Conservation (phyloP, 2,329 filamentous ascomycete genomes). For the Emmonsiellopsis sp. region DNA sequence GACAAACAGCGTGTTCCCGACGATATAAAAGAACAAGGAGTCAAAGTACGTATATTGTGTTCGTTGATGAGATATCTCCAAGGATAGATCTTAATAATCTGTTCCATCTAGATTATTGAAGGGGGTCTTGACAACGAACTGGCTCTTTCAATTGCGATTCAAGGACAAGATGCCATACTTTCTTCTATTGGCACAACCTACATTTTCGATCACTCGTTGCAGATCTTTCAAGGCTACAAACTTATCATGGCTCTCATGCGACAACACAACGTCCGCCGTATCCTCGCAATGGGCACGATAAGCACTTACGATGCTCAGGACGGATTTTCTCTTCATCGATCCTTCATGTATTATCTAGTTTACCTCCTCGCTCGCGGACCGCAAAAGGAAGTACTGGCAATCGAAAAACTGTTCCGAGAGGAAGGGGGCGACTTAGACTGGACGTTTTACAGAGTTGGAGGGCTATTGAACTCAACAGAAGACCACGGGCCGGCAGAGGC, state of each 20-base stretch:
- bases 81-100: too few relatives aligned
- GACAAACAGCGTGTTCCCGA: constrained; percentile 12
- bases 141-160: constrained; percentile 10
- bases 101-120: constrained; percentile 5
- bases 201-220: constrained; percentile 1
- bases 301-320: constrained; percentile 20
- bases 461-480: constrained; percentile 5
- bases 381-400: constrained; percentile 8
- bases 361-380: constrained; percentile 6
- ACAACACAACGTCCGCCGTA: constrained; percentile 21
- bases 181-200: constrained; percentile 11
- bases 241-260: constrained; percentile 19
- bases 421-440: constrained; percentile 10
- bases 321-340: constrained; percentile 10
- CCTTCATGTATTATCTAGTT: constrained; percentile 8
- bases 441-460: constrained; percentile 10
- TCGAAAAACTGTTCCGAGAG: constrained; percentile 9
- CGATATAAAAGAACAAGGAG: constrained; percentile 6
- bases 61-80: not conserved
- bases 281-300: constrained; percentile 26
- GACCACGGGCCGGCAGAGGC: constrained; percentile 9
- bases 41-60: not conserved
- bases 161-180: constrained; percentile 14
- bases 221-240: constrained; percentile 7
- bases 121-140: constrained; percentile 8